Conservation (phyloP, 257 asterid species). For the Solanum medicagineum region DNA sequence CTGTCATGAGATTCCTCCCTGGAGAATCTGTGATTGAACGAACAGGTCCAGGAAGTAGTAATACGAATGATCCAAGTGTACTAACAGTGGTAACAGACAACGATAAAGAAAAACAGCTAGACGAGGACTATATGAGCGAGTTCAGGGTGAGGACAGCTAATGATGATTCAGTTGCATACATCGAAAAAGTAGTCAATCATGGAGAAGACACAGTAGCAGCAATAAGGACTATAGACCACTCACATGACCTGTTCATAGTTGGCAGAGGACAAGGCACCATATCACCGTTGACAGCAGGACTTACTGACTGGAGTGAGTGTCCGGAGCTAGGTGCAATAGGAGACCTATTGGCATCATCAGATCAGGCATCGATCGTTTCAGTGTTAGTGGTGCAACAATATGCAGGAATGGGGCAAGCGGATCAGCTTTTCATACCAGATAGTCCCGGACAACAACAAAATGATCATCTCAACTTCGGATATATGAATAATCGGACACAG, state of each 20-base stretch:
- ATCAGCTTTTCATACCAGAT: slow-evolving; percentile 26
- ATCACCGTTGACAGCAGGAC: slow-evolving; percentile 74
- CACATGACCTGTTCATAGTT: slow-evolving; percentile 61
- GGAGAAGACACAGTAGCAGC: slow-evolving; percentile 90
- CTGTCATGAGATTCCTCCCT: slow-evolving; percentile 48
- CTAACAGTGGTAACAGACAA: slow-evolving; percentile 28
- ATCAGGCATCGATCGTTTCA: slow-evolving; percentile 60
- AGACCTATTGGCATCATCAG: slow-evolving; percentile 77
- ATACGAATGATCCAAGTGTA: slow-evolving; percentile 10
- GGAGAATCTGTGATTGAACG: slow-evolving; percentile 20
- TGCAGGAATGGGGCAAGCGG: slow-evolving; percentile 45
- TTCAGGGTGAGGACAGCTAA: slow-evolving; percentile 35
- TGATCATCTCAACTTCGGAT: slow-evolving; percentile 12
- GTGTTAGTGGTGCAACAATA: slow-evolving; percentile 90
- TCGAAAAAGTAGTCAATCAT: slow-evolving; percentile 47
- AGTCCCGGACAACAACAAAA: slow-evolving; percentile 25
- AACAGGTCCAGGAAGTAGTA: neutral
- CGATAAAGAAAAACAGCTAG: slow-evolving; percentile 44
- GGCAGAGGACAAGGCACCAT: slow-evolving; percentile 69
- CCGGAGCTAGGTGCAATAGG: slow-evolving; percentile 94
- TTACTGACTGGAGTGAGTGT: slow-evolving; percentile 98
- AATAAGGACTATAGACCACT: slow-evolving; percentile 44
- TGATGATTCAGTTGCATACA: slow-evolving; percentile 30
- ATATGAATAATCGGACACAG: neutral
- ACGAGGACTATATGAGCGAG: slow-evolving; percentile 48